Conservation (phyloP, 345 rosid species). For the Eucalyptus erythrocorys region DNA sequence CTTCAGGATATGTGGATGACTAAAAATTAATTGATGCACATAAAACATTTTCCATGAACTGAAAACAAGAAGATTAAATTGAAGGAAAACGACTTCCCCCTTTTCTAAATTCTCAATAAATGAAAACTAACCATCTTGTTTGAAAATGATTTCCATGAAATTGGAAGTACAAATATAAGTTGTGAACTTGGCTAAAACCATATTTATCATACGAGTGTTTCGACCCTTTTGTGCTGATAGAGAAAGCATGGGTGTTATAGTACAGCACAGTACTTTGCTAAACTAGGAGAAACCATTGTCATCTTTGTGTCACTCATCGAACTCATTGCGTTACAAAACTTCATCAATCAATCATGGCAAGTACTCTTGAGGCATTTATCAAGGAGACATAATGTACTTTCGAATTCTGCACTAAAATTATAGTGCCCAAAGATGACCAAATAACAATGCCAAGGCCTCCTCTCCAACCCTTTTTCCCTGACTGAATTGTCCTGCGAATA, state of each 20-base stretch:
- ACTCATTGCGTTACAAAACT: background rate
- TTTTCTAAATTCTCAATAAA: background rate
- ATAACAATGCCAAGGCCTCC: background rate
- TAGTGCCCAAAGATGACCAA: background rate
- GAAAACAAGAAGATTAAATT: accelerated
- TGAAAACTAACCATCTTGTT: background rate
- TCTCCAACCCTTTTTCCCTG: background rate
- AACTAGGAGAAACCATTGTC: background rate
- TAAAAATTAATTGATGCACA: too few species aligned
- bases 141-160: background rate
- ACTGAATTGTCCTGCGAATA: background rate
- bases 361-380: background rate
- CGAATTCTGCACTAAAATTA: background rate
- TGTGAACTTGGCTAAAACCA: background rate
- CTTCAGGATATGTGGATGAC: background rate
- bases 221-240: background rate
- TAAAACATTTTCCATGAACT: background rate
- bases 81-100: background rate
- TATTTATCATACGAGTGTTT: background rate
- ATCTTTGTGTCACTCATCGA: background rate
- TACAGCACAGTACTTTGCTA: background rate
- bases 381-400: background rate
- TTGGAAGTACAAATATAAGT: too few species aligned
- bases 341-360: background rate
- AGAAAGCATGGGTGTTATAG: background rate